A percentile compares a stretch with the other conserved stretches of the same genome.
These are phyloP conservation scores for Syzygium aqueum DNA, from an alignment of 345 rosid genomes.

Conservation along the genomic window DNA sequence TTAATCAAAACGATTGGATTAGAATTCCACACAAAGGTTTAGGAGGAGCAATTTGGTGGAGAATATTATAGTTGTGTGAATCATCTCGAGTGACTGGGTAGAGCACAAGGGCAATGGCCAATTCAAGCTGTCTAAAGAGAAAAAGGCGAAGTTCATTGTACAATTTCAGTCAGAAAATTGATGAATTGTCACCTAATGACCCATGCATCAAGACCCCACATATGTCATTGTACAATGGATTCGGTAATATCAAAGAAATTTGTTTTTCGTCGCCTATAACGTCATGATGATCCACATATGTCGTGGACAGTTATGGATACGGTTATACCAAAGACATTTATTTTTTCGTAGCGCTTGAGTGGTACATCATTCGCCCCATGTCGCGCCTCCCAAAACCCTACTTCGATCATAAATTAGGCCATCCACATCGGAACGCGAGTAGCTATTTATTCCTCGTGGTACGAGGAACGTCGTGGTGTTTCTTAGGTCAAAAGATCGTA, in stretches of 20 bases:
- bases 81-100: neutral
- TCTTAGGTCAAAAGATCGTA: neutral
- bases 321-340: too few species aligned
- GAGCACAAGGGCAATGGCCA: neutral
- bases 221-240: neutral
- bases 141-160: neutral
- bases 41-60: neutral
- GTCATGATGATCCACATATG: neutral
- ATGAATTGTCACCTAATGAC: neutral
- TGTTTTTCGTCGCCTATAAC: neutral
- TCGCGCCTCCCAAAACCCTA: neutral
- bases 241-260: neutral
- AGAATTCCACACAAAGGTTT: too few species aligned
- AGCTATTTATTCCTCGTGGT: neutral
- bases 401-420: neutral
- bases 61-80: neutral
- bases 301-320: too few species aligned
- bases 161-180: neutral
- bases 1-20: too few species aligned
- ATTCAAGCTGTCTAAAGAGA: neutral
- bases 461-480: neutral
- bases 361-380: neutral
- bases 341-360: neutral
- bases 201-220: neutral
- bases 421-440: neutral